A percentile compares a stretch with the other conserved stretches of the same genome.
Evolutionary conservation across 495 filamentous ascomycete genomes (phyloP).

Genomic region (Hyaloscypha variabilis): DNA sequence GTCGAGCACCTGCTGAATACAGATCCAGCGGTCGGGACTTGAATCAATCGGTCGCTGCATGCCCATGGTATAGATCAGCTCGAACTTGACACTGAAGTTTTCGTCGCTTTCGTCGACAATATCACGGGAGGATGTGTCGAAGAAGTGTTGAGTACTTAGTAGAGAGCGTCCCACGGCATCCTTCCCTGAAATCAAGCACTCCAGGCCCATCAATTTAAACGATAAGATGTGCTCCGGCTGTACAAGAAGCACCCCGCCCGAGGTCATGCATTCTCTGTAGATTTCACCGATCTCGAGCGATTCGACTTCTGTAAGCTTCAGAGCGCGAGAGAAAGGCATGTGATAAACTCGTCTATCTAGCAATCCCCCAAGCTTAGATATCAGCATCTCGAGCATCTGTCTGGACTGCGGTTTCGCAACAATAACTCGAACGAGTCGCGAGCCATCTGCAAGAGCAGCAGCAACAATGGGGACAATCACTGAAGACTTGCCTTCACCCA

Average conservation of each 20-base stretch:
- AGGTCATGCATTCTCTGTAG: slow-evolving; percentile 47
- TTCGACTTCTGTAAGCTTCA: slow-evolving; percentile 36
- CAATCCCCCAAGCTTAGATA: slow-evolving; percentile 61
- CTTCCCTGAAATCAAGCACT: slow-evolving; percentile 37
- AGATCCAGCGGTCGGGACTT: slow-evolving; percentile 60
- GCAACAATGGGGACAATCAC: slow-evolving; percentile 70
- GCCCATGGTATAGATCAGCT: slow-evolving; percentile 72
- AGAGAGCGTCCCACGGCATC: slow-evolving; percentile 9
- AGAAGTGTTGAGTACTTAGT: slow-evolving; percentile 41
- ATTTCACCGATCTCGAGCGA: slow-evolving; percentile 38
- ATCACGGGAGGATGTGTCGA: slow-evolving; percentile 37
- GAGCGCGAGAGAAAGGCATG: slow-evolving; percentile 62
- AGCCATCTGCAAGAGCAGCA: slow-evolving; percentile 53
- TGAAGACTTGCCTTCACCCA: slow-evolving; percentile 76
- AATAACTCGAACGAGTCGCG: slow-evolving; percentile 56
- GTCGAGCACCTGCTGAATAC: slow-evolving; percentile 57
- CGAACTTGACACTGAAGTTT: slow-evolving; percentile 60
- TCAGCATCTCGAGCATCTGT: slow-evolving; percentile 66
- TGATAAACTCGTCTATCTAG: slow-evolving; percentile 59
- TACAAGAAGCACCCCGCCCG: slow-evolving; percentile 57
- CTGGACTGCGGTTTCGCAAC: slow-evolving; percentile 63
- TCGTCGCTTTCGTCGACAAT: slow-evolving; percentile 72
- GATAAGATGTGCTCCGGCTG: slow-evolving; percentile 75
- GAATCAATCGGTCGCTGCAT: slow-evolving; percentile 54
- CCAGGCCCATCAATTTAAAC: slow-evolving; percentile 65